A percentile compares a stretch with the other conserved stretches of the same genome.
phyloP scores from a whole-genome alignment of 2,329 filamentous ascomycete species.

The Colletotrichum sp. region DNA sequence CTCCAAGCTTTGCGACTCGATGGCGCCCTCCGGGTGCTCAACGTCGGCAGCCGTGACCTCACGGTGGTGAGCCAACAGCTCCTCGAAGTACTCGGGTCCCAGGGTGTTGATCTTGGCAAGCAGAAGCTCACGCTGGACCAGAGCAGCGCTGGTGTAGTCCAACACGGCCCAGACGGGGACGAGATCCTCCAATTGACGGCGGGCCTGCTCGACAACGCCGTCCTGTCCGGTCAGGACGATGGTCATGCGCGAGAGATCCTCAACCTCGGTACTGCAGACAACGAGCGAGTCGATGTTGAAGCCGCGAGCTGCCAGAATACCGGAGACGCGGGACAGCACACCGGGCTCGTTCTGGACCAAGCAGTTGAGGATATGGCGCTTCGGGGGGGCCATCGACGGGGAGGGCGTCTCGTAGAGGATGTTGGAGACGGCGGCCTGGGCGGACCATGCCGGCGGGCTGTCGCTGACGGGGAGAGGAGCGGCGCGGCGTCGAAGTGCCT shows the following conservation, averaged over 20 bases:
- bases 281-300: constrained; percentile 99
- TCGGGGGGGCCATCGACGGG: constrained; percentile 81
- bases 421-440: constrained; percentile 93
- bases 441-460: constrained; percentile 80
- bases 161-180: constrained; percentile 98
- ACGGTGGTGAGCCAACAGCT: constrained; percentile 92
- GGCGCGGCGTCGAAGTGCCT: constrained; percentile 90
- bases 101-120: constrained; percentile 97
- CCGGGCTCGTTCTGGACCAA: constrained; percentile 98
- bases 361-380: constrained; percentile 96
- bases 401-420: constrained; percentile 98
- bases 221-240: constrained; percentile 97
- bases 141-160: constrained; percentile 90
- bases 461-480: constrained; percentile 82
- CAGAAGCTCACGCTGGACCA: constrained; percentile 94
- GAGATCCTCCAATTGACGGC: constrained; percentile 92
- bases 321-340: constrained; percentile 94
- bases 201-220: constrained; percentile 95
- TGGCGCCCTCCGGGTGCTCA: constrained; percentile 47
- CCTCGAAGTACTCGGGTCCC: constrained; percentile 97
- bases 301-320: constrained; percentile 91
- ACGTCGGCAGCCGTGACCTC: constrained; percentile 69
- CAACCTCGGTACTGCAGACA: constrained; percentile 96
- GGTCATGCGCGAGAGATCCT: constrained; percentile 97
- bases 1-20: constrained; percentile 45